Evolutionary conservation across 2,329 filamentous ascomycete genomes (phyloP).

Genomic region (Cladosporium oxysporum): DNA sequence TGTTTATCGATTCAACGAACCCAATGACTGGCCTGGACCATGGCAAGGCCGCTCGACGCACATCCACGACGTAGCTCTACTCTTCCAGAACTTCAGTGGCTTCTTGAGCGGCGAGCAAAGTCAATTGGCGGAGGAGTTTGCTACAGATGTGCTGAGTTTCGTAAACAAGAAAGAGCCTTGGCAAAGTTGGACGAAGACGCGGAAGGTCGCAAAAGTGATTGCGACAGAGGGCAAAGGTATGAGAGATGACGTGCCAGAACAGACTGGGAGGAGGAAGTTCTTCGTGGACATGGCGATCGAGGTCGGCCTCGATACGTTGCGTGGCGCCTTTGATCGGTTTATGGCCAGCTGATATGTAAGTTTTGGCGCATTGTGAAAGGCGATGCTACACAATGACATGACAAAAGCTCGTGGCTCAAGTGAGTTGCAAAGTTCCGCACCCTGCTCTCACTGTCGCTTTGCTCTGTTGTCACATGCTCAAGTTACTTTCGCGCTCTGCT

Average conservation of each 20-base stretch:
- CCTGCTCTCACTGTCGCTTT: neutral
- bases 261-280: slow-evolving; percentile 21
- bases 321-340: slow-evolving; percentile 21
- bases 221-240: slow-evolving; percentile 9
- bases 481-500: neutral
- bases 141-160: slow-evolving; percentile 43
- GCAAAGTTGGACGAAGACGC: slow-evolving; percentile 37
- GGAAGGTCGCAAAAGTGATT: slow-evolving; percentile 26
- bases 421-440: neutral
- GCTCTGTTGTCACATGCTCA: neutral
- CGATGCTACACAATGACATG: neutral
- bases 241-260: slow-evolving; percentile 24
- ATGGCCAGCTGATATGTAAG: slow-evolving; percentile 5
- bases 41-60: slow-evolving; percentile 44
- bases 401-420: neutral
- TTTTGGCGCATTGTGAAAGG: neutral
- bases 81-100: slow-evolving; percentile 52
- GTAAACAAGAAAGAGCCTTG: slow-evolving; percentile 40
- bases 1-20: slow-evolving; percentile 51
- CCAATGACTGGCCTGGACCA: slow-evolving; percentile 50
- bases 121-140: slow-evolving; percentile 38
- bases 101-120: slow-evolving; percentile 38
- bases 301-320: slow-evolving; percentile 24
- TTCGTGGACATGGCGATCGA: slow-evolving; percentile 23
- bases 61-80: slow-evolving; percentile 48